A percentile compares a stretch with the other conserved stretches of the same genome.
phyloP scores from a whole-genome alignment of 2,329 filamentous ascomycete species.

The Alternaria infectoria region DNA sequence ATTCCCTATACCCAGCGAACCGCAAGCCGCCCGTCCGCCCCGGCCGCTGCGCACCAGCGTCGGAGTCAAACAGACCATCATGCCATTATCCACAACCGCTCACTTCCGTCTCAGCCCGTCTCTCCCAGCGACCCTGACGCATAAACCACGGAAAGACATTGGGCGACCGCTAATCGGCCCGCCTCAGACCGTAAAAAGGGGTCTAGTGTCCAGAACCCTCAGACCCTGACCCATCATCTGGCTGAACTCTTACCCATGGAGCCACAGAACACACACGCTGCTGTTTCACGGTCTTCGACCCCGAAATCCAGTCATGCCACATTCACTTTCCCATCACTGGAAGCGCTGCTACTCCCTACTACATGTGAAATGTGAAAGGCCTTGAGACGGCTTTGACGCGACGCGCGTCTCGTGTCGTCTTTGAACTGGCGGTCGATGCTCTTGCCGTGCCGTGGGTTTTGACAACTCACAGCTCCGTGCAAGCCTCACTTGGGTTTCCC shows the following conservation, averaged over 20 bases:
- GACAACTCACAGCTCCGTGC: neutral
- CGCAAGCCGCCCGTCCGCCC: conserved; percentile 1
- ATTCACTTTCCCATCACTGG: neutral
- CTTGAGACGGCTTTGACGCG: conserved; percentile 3
- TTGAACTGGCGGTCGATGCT: neutral
- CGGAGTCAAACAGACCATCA: neutral
- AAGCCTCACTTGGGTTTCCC: neutral
- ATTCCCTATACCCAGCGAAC: neutral
- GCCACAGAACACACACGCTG: neutral
- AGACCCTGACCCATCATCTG: neutral
- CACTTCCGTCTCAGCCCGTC: neutral
- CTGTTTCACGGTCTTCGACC: conserved; percentile 1
- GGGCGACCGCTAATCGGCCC: conserved; percentile 1
- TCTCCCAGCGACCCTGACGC: neutral
- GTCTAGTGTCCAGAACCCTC: conserved; percentile 1
- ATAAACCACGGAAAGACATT: neutral
- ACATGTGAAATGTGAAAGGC: neutral
- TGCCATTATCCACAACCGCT: neutral
- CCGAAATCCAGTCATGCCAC: neutral
- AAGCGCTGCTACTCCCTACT: neutral
- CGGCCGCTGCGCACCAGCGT: neutral
- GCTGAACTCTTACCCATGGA: conserved; percentile 4
- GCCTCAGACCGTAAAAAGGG: conserved; percentile 2
- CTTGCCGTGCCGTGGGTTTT: neutral
- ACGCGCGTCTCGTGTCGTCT: conserved; percentile 11